Conservation (phyloP, 116 monocot genomes). For the Cymodocea nodosa region DNA sequence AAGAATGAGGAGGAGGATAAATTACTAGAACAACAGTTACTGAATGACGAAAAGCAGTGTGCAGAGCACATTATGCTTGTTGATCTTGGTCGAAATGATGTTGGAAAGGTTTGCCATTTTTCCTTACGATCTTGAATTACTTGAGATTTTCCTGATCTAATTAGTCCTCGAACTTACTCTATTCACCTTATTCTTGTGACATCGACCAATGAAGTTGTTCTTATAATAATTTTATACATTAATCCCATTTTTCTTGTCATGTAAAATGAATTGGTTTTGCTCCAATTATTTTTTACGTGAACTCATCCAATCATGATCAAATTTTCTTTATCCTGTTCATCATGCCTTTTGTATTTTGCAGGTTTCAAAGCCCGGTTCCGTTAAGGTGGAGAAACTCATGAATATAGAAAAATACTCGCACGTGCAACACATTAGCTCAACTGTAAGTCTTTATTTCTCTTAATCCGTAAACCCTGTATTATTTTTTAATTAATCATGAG, state of each 20-base stretch:
- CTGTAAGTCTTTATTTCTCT: conserved; percentile 35
- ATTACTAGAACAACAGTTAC: conserved; percentile 41
- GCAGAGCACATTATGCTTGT: conserved; percentile 97
- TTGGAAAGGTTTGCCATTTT: conserved; percentile 55
- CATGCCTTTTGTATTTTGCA: conserved; percentile 6
- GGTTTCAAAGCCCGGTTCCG: conserved; percentile 80
- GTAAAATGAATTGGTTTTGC: too few relatives aligned
- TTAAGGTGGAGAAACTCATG: conserved; percentile 84
- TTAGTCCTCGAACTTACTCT: not conserved
- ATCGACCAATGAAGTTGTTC: too few relatives aligned
- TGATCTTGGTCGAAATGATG: conserved; percentile 97
- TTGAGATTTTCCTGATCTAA: not conserved
- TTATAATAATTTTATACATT: too few relatives aligned
- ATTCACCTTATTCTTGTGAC: not conserved
- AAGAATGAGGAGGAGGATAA: conserved; percentile 51
- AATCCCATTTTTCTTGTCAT: too few relatives aligned
- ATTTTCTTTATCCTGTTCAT: not conserved
- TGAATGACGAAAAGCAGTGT: conserved; percentile 86
- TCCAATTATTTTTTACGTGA: too few relatives aligned
- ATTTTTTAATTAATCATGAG: too few relatives aligned
- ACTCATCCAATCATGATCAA: not conserved
- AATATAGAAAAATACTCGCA: conserved; percentile 87
- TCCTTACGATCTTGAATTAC: not conserved
- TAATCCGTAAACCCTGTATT: too few relatives aligned
- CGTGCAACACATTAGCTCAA: conserved; percentile 95